Conservation (phyloP, 2,329 filamentous ascomycete species). For the Lizonia empirigonia region DNA sequence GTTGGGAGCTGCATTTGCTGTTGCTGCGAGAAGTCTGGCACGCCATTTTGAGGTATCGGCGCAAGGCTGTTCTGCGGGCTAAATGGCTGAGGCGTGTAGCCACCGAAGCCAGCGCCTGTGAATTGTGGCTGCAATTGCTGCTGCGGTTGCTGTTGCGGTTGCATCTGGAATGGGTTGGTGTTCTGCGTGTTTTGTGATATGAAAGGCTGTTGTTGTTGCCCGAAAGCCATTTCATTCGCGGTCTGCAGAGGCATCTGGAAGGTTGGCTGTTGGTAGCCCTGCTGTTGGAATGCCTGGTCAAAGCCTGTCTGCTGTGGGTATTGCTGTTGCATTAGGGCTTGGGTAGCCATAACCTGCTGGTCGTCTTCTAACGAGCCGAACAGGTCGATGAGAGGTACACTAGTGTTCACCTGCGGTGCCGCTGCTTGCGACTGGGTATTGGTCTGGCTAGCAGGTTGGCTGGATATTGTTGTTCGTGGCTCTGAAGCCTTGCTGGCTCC, state of each 20-base stretch:
- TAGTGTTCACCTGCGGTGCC: slow-evolving; percentile 25
- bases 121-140: slow-evolving; percentile 62
- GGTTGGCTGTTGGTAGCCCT: slow-evolving; percentile 26
- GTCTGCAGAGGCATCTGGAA: slow-evolving; percentile 52
- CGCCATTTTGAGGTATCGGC: slow-evolving; percentile 57
- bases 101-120: slow-evolving; percentile 82
- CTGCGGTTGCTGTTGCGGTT: slow-evolving; percentile 56
- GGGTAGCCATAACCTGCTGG: slow-evolving; percentile 44
- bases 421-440: slow-evolving; percentile 28
- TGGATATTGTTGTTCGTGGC: slow-evolving; percentile 35
- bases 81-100: slow-evolving; percentile 72
- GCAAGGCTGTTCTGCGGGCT: slow-evolving; percentile 50
- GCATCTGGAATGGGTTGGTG: slow-evolving; percentile 91
- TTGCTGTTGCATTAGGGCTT: slow-evolving; percentile 43
- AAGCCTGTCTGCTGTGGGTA: slow-evolving; percentile 40
- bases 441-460: slow-evolving; percentile 35
- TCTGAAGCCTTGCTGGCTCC: slow-evolving; percentile 47
- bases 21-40: slow-evolving; percentile 52
- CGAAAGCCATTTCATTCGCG: slow-evolving; percentile 31
- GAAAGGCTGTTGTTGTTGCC: slow-evolving; percentile 54
- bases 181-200: slow-evolving; percentile 64
- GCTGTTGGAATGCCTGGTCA: slow-evolving; percentile 27
- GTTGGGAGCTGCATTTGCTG: slow-evolving; percentile 38
- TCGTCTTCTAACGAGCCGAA: slow-evolving; percentile 44
- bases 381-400: slow-evolving; percentile 42